Percentiles rank a stretch among this genome's conserved stretches.
Conservation (phyloP, 106 monocot genomes). For the Cymbidium sinense region DNA sequence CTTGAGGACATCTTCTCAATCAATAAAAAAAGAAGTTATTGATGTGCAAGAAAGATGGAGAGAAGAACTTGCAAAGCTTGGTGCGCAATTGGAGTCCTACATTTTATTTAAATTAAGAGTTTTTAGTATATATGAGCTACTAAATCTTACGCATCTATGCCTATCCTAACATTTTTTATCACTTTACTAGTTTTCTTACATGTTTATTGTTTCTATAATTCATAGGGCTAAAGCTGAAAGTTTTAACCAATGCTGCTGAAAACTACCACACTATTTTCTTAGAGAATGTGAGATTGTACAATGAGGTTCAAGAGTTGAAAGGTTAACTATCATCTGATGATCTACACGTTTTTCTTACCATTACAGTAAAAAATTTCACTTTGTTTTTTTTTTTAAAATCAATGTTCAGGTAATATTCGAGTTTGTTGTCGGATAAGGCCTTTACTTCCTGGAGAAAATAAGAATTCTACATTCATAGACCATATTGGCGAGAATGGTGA, state of each 20-base stretch:
- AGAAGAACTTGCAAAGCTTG: slow-evolving; percentile 42
- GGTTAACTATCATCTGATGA: slow-evolving; percentile 25
- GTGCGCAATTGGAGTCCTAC: slow-evolving; percentile 18
- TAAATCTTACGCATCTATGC: background rate
- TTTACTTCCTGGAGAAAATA: slow-evolving; percentile 41
- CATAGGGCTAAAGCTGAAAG: slow-evolving; percentile 50
- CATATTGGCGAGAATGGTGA: slow-evolving; percentile 76
- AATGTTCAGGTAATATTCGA: slow-evolving; percentile 64
- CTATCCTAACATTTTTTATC: background rate
- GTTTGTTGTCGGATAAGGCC: slow-evolving; percentile 83
- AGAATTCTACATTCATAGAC: slow-evolving; percentile 39
- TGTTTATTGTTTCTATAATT: background rate
- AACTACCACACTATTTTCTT: slow-evolving; percentile 44
- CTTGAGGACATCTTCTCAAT: slow-evolving; percentile 36
- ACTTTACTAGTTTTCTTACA: background rate
- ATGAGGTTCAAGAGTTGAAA: slow-evolving; percentile 83
- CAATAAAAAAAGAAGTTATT: slow-evolving; percentile 40
- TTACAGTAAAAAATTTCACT: background rate
- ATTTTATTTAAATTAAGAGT: background rate
- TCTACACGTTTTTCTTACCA: background rate
- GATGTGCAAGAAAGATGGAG: slow-evolving; percentile 29
- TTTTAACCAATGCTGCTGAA: slow-evolving; percentile 45
- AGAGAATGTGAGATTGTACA: slow-evolving; percentile 61
- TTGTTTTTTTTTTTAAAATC: slow-evolving; percentile 2
- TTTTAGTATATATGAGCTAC: background rate